Evolutionary conservation across 164 flowering plant species (phyloP).

Genomic region (Vitis vinifera): DNA sequence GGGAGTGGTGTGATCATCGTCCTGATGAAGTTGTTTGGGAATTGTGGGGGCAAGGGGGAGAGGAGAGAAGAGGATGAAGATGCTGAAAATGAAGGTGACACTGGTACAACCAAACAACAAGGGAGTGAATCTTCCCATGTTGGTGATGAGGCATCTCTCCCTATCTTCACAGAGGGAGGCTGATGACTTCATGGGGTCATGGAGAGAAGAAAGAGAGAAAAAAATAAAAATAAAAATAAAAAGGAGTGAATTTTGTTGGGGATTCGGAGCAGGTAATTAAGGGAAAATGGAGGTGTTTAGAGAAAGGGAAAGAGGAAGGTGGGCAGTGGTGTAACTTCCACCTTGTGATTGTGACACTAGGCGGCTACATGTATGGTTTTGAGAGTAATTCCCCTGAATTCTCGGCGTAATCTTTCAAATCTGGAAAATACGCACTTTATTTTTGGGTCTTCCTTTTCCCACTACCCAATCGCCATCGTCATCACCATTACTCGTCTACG

Average conservation of each 20-base stretch:
- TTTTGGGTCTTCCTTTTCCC: no score
- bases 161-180: slow-evolving; percentile 1
- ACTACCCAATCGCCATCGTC: no score
- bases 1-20: slow-evolving; percentile 3
- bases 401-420: slow-evolving; percentile 5
- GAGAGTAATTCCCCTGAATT: slow-evolving; percentile 2
- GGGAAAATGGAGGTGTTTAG: no score
- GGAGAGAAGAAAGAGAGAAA: not conserved
- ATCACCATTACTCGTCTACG: no score
- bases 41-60: slow-evolving; percentile 20
- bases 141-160: slow-evolving; percentile 11
- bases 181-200: slow-evolving; percentile 10
- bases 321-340: no score
- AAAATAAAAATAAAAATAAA: not conserved
- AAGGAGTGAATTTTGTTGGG: no score
- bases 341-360: no score
- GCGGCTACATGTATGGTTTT: not conserved
- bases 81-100: slow-evolving; percentile 24
- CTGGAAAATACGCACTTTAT: not conserved
- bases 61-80: slow-evolving; percentile 37
- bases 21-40: slow-evolving; percentile 9
- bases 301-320: no score
- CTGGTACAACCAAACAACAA: slow-evolving; percentile 17
- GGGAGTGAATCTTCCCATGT: slow-evolving; percentile 18
- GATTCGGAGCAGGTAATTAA: no score